Conservation (phyloP, 805 yeast genomes). For the Candida maesae region DNA sequence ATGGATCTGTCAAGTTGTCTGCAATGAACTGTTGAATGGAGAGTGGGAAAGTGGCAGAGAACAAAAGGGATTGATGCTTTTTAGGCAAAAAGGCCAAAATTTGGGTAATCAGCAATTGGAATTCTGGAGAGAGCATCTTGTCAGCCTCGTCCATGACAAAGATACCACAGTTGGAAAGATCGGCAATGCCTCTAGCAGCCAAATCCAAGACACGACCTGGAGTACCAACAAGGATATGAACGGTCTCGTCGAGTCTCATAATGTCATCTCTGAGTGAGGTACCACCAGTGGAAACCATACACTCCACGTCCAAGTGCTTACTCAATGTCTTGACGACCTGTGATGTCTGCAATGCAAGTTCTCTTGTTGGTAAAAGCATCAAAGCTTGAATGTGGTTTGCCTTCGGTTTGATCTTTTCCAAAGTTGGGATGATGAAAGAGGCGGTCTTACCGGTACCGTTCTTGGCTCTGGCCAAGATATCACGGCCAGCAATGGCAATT, state of each 20-base stretch:
- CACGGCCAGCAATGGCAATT: conserved; percentile 91
- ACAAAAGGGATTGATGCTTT: conserved; percentile 78
- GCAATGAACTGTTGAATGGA: conserved; percentile 93
- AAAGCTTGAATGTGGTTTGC: conserved; percentile 83
- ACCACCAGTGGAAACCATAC: conserved; percentile 99
- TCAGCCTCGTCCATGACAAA: conserved; percentile 99
- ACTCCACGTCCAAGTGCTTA: conserved; percentile 84
- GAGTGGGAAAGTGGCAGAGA: conserved; percentile 94
- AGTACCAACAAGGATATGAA: conserved; percentile 93
- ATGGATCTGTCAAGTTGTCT: conserved; percentile 83
- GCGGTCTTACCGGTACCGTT: conserved; percentile 99
- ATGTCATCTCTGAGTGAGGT: conserved; percentile 93
- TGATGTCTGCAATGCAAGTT: conserved; percentile 94
- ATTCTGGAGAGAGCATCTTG: conserved; percentile 89
- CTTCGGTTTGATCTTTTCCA: conserved; percentile 86
- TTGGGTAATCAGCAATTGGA: conserved; percentile 82
- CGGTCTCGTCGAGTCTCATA: conserved; percentile 86
- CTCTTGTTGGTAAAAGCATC: conserved; percentile 95
- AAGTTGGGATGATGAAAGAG: conserved; percentile 89
- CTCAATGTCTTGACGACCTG: conserved; percentile 96
- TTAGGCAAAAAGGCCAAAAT: conserved; percentile 77
- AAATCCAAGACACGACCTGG: conserved; percentile 97
- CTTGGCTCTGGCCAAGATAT: conserved; percentile 94
- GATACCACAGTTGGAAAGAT: conserved; percentile 77
- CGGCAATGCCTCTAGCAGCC: conserved; percentile 84